Evolutionary conservation across 257 asterid genomes (phyloP), one percentile per base, ranked within the genome.

Genomic region (Primulina huaijiensis): DNA sequence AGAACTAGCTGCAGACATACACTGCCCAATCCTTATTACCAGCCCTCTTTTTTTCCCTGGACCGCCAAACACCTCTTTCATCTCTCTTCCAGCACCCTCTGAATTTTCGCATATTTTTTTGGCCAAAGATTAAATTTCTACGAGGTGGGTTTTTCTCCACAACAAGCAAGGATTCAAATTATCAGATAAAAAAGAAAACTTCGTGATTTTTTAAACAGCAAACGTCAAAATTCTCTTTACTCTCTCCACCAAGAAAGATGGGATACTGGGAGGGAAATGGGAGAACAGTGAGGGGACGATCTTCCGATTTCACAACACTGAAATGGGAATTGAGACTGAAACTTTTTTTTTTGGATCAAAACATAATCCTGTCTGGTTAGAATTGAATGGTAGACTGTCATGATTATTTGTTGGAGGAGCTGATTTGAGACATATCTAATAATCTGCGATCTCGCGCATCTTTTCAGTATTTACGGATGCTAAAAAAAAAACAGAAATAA

Each of bases 21-120:
- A 83, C 77, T 90, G 98, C 16, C 92, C 88, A 53, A 85, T 69
- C 81, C 98, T 82, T 76, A 83, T 72, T 10, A 81, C 43, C 60
- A 83, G 73, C 79, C 98, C 96, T 79, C 98, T 92, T 71, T 79
- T 82, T 75, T 75, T 88, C 63, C 98, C 97, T 29, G 98, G 98
- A 64, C 90, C 74, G 60, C 98, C 98, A 78, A 90, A 86, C 79
- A 92, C 71, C 78, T 78, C 89, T 82, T 84, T 87, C 97, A 86
- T 87, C 82, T 62, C 82, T 81, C 62, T 73, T 59, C 38, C 65
- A 30, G n/a, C 64, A 55, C 40, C 60, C 16, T 64, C 69, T 52
- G 4, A 43, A 43, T 43, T 43, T 59, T 64, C n/a, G 69, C 52
- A 11, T 58, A 27, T 69, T 76, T 37, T 50, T 37, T 50, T 57